These are phyloP conservation scores for Trichoderma sp. DNA, from an alignment of 2,329 filamentous ascomycete genomes.

Conservation along the genomic window DNA sequence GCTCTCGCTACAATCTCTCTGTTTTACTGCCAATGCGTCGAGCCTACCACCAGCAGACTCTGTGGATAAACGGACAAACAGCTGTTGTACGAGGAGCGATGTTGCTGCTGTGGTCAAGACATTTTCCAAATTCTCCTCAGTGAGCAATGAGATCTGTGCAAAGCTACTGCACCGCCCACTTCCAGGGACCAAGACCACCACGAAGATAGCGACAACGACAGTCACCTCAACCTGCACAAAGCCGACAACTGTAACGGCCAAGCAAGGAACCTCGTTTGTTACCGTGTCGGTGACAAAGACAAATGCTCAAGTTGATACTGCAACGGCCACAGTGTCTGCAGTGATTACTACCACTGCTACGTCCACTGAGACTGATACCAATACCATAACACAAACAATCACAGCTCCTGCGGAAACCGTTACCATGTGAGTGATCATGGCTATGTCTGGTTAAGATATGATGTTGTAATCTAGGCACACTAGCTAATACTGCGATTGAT, in stretches of 20 bases:
- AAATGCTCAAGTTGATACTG: background rate
- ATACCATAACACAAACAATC: background rate
- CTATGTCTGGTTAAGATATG: background rate
- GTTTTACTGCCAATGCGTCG: background rate
- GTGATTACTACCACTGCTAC: background rate
- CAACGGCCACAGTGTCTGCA: too few relatives aligned
- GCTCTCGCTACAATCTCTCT: background rate
- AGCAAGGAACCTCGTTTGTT: background rate
- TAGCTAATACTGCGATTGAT: background rate
- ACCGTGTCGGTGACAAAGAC: background rate
- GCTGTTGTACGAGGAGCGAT: background rate
- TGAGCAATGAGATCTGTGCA: background rate
- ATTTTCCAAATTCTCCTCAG: background rate
- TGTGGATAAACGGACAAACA: background rate
- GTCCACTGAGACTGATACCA: background rate
- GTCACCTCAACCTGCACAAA: background rate
- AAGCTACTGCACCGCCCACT: background rate
- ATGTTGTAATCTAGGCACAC: background rate
- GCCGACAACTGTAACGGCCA: background rate
- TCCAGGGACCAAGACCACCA: background rate
- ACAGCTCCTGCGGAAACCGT: background rate
- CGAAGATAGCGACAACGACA: background rate
- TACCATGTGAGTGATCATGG: background rate
- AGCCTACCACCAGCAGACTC: background rate
- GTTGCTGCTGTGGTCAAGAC: background rate